Conservation (phyloP, 768 basidiomycete species). For the Porpolomopsis calyptriformis region DNA sequence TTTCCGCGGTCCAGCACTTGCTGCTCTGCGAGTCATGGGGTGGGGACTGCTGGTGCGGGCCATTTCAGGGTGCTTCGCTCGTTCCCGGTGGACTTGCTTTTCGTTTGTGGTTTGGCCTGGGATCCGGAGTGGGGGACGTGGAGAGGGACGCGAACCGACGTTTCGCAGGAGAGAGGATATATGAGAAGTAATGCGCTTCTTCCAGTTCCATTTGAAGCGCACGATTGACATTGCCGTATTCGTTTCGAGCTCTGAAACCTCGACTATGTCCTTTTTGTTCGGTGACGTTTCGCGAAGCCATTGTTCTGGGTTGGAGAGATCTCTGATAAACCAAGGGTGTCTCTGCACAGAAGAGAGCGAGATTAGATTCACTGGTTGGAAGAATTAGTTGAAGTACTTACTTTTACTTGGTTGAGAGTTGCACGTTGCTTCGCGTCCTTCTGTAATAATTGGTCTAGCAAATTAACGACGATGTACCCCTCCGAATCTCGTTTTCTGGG, state of each 20-base stretch:
- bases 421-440: conserved; percentile 72
- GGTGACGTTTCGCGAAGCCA: conserved; percentile 52
- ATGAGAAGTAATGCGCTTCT: conserved; percentile 30
- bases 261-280: conserved; percentile 21
- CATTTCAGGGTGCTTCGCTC: background rate
- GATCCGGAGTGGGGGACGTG: background rate
- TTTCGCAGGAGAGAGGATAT: conserved; percentile 43
- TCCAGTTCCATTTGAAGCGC: conserved; percentile 53
- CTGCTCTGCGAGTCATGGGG: background rate
- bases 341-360: conserved; percentile 25
- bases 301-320: conserved; percentile 49
- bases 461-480: conserved; percentile 52
- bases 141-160: conserved; percentile 20
- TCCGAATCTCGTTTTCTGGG: conserved; percentile 35
- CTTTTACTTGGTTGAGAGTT: conserved; percentile 76
- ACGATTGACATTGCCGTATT: conserved; percentile 60
- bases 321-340: conserved; percentile 57
- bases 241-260: conserved; percentile 69
- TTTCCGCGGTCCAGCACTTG: background rate
- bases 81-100: background rate
- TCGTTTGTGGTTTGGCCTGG: background rate
- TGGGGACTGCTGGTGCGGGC: background rate
- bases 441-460: conserved; percentile 69
- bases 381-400: conserved; percentile 14
- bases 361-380: background rate